Base-by-base conservation (phyloP, 148 eudicot species). In the Vaccinium macrocarpon region DNA sequence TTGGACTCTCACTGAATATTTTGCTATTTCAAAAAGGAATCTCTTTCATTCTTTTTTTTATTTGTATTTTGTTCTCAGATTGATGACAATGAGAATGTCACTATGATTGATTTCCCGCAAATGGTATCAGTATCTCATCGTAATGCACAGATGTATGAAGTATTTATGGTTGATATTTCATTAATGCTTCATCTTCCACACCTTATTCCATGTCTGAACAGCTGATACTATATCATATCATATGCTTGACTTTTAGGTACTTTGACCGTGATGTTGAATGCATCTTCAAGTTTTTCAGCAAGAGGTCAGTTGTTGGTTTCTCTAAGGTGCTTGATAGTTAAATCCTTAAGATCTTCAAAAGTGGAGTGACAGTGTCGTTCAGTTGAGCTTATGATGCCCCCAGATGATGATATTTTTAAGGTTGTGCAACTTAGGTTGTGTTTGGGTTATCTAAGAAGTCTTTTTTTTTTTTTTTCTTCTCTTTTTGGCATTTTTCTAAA, bases 241-340 rank as follows among this genome's bases (percentile, higher is more conserved):
- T 29, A 14, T 61, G 14, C 84, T 83, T 83, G 56, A 29, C 3
- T 68, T 77, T 82, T 89, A 96, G 99, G 99, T 96, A 93, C 86
- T 96, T 96, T 59, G 98, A 96, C 81, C 98, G 99, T 79, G 98
- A 96, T 87, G 95, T 96, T 84, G 98, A 95, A 84, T 96, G 99
- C 92, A 90, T 96, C 86, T 94, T 88, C 90, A 96, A 95, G 91
- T 96, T 94, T 86, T 96, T 96, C 84, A 80, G 88, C 29, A 96
- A 93, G 87, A 91, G 98, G 99, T 94, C 72, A 75, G 92, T 76
- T 23, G 13, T 46, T 62, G 18, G 32, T 49, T 76, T 87, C 25
- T 48, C 13, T 51, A 2, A 6, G 19, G 18, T 52, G 62, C 35
- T 48, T 46, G 15, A 13, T 49, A 29, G 42, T 42, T 74, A 53